Percentiles rank a stretch among this genome's conserved stretches.
These are phyloP conservation scores for Haplosporangium gracile DNA, from an alignment of 192 early-diverging fungal species.

Conservation along the genomic window DNA sequence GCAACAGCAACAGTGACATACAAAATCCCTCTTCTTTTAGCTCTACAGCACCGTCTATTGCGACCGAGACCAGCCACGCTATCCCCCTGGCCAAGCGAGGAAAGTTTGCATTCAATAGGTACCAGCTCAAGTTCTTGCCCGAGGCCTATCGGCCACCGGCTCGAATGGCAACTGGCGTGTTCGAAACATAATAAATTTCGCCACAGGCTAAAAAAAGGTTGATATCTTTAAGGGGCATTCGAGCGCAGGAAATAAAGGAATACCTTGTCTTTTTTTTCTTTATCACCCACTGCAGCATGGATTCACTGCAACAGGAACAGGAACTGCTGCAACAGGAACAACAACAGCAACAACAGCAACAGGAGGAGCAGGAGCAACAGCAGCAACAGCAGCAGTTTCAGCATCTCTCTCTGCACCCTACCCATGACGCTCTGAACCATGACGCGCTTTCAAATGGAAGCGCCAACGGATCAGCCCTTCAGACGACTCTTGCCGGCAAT, in stretches of 20 bases:
- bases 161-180: constrained; percentile 28
- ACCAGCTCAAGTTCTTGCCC: constrained; percentile 47
- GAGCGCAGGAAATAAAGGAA: constrained; percentile 6
- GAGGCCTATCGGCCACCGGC: constrained; percentile 36
- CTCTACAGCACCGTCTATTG: background rate
- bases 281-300: background rate
- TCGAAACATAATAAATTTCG: constrained; percentile 3
- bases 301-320: constrained; percentile 4
- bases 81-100: constrained; percentile 11
- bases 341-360: constrained; percentile 6
- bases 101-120: constrained; percentile 48
- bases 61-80: background rate
- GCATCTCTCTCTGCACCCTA: background rate
- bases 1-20: background rate
- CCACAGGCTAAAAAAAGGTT: background rate
- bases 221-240: background rate
- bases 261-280: background rate
- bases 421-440: constrained; percentile 6
- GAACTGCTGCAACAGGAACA: constrained; percentile 9
- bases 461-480: background rate
- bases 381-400: background rate
- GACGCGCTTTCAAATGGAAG: background rate
- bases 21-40: background rate
- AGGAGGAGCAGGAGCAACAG: background rate
- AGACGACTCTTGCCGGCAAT: background rate